Evolutionary conservation across 2,329 filamentous ascomycete genomes (phyloP).

Genomic region (Ilyonectria robusta): DNA sequence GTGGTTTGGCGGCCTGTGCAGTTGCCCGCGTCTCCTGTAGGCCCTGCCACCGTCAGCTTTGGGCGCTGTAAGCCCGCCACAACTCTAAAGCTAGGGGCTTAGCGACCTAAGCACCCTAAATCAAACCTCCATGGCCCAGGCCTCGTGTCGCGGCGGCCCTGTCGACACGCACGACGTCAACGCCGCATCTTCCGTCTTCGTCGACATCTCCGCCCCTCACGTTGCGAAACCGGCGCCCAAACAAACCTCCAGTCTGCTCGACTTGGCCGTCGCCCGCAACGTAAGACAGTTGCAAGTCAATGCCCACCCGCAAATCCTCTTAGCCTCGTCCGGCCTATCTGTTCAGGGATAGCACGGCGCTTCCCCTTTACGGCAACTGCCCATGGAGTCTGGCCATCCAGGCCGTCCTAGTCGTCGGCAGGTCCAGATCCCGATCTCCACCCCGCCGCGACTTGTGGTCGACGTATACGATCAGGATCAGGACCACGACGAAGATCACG

Average conservation of each 20-base stretch:
- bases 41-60: not conserved
- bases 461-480: constrained; percentile 36
- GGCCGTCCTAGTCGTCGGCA: constrained; percentile 40
- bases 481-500: constrained; percentile 11
- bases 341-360: constrained; percentile 15
- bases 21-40: not conserved
- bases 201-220: constrained; percentile 4
- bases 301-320: constrained; percentile 11
- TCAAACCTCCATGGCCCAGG: constrained; percentile 3
- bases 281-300: constrained; percentile 4
- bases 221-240: not conserved
- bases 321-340: constrained; percentile 15
- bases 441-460: constrained; percentile 46
- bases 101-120: constrained; percentile 18
- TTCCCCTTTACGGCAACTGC: constrained; percentile 24
- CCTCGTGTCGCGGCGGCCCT: not conserved
- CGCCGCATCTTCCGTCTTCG: constrained; percentile 7
- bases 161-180: constrained; percentile 14
- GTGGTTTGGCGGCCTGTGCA: not conserved
- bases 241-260: not conserved
- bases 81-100: constrained; percentile 4
- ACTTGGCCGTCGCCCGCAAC: not conserved
- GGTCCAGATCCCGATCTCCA: constrained; percentile 36
- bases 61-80: not conserved
- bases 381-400: constrained; percentile 35